Base-by-base conservation (phyloP, 2,329 filamentous ascomycete genomes). In the Gremmenia infestans region DNA sequence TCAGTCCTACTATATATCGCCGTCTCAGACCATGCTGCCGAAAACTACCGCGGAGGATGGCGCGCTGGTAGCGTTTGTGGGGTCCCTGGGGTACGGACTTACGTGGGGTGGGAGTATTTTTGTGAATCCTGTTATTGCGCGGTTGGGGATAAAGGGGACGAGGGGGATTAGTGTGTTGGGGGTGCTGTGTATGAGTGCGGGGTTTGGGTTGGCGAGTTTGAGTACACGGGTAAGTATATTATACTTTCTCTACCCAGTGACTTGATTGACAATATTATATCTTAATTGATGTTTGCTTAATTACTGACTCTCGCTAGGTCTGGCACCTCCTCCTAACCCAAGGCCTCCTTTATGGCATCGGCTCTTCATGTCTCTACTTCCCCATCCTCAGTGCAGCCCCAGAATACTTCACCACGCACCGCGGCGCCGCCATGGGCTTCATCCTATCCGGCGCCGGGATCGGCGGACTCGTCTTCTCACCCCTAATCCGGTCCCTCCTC, bases 91-190 rank as follows among this genome's bases (percentile, higher is more conserved):
- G 46, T 72, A 72, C 17, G 77, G 77, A 0, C 63, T 79, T 39
- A 80, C 77, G 0, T 80, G 77, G 77, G 73, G 69, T 4, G 76
- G 77, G n/a, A 74, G 75, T 25, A 75, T 78, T 39, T 60, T 76
- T 23, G 72, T 79, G 7, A 79, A 79, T 61, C 76, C 76, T 0
- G 62, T 78, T 25, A 74, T 79, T 61, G 70, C 74, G 7, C 72
- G 76, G 5, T 68, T 75, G 12, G 71, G 73, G 58, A 63, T 72
- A 52, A 67, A 68, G n/a, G 60, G 56, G 1, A 65, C 65, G 4
- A 66, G 71, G 51, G 67, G 65, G 1, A 70, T 78, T 40, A 77
- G 76, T 8, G 64, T 74, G 5, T 58, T 69, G 0, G 76, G 76
- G 1, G 74, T 76, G 5, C 17, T 72, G 1, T 60, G 73, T 49